phyloP scores from a whole-genome alignment of 345 rosid species.

The Lumnitzera racemosa region DNA sequence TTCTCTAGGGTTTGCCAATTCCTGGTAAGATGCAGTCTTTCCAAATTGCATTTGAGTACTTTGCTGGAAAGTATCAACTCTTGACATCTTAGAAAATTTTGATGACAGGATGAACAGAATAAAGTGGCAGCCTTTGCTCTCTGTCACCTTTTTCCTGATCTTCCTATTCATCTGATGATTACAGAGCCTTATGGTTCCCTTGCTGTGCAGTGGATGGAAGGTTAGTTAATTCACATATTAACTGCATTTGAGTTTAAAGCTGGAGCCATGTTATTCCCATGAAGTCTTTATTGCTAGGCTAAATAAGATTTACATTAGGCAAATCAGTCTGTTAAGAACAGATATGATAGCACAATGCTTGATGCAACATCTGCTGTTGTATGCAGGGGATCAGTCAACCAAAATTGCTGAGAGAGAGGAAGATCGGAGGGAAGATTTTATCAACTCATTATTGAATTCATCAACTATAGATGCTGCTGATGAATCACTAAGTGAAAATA shows the following conservation, averaged over 20 bases:
- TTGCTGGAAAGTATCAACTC: too few species aligned
- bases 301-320: not conserved
- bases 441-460: constrained; percentile 52
- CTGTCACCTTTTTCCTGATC: constrained; percentile 62
- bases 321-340: not conserved
- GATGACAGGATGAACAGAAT: constrained; percentile 82
- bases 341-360: constrained; percentile 1
- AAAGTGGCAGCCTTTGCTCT: constrained; percentile 79
- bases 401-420: constrained; percentile 44
- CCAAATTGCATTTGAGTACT: too few species aligned
- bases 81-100: not conserved
- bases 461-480: constrained; percentile 9
- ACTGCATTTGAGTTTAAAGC: not conserved
- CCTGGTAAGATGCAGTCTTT: too few species aligned
- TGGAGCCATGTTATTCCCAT: not conserved
- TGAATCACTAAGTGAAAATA: constrained; percentile 22
- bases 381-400: constrained; percentile 43
- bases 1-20: too few species aligned
- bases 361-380: constrained; percentile 11
- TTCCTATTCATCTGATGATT: constrained; percentile 62
- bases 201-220: constrained; percentile 68
- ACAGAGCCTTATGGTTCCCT: constrained; percentile 73
- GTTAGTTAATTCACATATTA: constrained; percentile 22
- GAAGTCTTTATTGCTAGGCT: not conserved
- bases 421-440: constrained; percentile 70